Conservation (phyloP, 352 stramenopile species). For the Phytophthora foliorum region DNA sequence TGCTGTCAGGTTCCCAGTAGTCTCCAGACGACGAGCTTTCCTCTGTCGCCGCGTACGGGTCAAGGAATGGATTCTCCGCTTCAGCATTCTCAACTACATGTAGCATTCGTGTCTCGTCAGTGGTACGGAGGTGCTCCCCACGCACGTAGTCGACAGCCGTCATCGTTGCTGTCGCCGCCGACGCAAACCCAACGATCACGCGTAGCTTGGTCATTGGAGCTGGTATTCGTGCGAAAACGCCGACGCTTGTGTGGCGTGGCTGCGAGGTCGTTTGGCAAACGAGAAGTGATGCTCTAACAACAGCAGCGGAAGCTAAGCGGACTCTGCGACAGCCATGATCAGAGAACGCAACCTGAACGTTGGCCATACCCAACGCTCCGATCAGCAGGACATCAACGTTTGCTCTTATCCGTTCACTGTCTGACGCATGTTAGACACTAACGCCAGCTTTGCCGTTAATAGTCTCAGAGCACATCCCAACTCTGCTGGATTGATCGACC, state of each 20-base stretch:
- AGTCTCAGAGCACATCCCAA: constrained; percentile 10
- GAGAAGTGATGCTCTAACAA: constrained; percentile 17
- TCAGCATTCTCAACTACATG: background rate
- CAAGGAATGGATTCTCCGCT: constrained; percentile 12
- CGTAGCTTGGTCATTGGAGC: constrained; percentile 26
- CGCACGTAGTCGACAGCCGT: constrained; percentile 13
- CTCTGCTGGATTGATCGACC: too few relatives aligned
- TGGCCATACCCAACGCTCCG: constrained; percentile 14
- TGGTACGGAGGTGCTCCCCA: constrained; percentile 12
- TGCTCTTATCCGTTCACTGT: constrained; percentile 23
- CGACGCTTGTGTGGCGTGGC: background rate
- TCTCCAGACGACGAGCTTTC: background rate
- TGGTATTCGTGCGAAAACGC: background rate
- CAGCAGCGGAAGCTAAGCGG: background rate
- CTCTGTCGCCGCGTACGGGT: constrained; percentile 6
- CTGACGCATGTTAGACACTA: constrained; percentile 7
- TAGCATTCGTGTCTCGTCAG: constrained; percentile 11
- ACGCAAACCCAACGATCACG: constrained; percentile 17
- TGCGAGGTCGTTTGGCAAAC: constrained; percentile 11
- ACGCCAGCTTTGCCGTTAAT: constrained; percentile 8
- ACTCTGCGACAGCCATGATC: background rate
- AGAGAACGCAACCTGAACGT: background rate
- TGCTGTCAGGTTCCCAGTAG: background rate
- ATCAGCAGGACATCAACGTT: constrained; percentile 8
- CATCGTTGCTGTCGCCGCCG: constrained; percentile 16